Evolutionary conservation across 2,329 filamentous ascomycete species (phyloP).

Genomic region (Pseudodiploospora longispora): DNA sequence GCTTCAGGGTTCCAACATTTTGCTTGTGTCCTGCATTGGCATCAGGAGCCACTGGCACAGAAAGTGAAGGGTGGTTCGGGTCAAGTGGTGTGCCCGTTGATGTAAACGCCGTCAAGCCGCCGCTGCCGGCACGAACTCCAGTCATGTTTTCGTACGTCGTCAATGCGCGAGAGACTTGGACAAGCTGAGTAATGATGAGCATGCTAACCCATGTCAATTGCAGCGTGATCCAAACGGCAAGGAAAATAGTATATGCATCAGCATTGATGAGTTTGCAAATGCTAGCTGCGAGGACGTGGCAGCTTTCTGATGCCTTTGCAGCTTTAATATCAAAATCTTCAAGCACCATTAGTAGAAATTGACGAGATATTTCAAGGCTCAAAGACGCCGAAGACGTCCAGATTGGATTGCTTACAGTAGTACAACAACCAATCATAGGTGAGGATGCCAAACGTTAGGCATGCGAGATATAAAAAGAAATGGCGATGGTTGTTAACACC

Average conservation of each 20-base stretch:
- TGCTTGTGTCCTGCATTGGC: slow-evolving; percentile 40
- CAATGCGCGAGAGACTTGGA: slow-evolving; percentile 85
- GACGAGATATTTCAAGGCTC: too few species aligned
- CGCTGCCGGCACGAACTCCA: slow-evolving; percentile 51
- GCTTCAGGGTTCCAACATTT: slow-evolving; percentile 60
- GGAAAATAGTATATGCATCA: slow-evolving; percentile 75
- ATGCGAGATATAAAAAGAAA: slow-evolving; percentile 84
- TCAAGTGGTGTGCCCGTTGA: slow-evolving; percentile 69
- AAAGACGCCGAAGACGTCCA: too few species aligned
- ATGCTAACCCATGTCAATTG: slow-evolving; percentile 97
- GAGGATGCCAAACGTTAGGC: slow-evolving; percentile 66
- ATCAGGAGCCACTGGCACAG: slow-evolving; percentile 37
- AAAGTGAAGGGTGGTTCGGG: slow-evolving; percentile 55
- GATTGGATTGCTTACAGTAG: slow-evolving; percentile 48
- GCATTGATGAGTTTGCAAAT: slow-evolving; percentile 71
- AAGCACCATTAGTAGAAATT: too few species aligned
- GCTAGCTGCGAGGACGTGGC: slow-evolving; percentile 65
- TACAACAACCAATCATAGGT: slow-evolving; percentile 65
- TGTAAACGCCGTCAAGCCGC: slow-evolving; percentile 64
- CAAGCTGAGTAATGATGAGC: slow-evolving; percentile 86
- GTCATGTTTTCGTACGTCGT: slow-evolving; percentile 98
- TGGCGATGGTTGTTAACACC: slow-evolving; percentile 94
- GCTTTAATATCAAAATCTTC: slow-evolving; percentile 57
- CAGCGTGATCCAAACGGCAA: slow-evolving; percentile 70
- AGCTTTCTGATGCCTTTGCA: slow-evolving; percentile 45